A percentile compares a stretch with the other conserved stretches of the same genome.
These are phyloP conservation scores for Pilatotrama ljubarskyi DNA, from an alignment of 768 basidiomycete genomes.

Conservation along the genomic window DNA sequence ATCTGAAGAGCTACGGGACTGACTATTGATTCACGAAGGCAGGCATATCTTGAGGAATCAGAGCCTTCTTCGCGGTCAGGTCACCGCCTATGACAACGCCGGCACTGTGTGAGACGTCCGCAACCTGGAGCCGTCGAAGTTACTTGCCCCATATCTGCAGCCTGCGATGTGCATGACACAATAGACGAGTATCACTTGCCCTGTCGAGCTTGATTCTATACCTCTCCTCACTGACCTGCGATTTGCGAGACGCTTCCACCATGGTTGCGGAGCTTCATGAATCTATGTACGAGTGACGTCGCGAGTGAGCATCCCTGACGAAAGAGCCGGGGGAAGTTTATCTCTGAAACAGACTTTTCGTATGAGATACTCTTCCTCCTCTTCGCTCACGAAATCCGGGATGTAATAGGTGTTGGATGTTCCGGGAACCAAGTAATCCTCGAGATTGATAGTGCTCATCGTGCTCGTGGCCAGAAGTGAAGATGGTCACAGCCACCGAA, in stretches of 20 bases:
- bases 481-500: conserved; percentile 7
- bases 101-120: neutral
- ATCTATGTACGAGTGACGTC: conserved; percentile 50
- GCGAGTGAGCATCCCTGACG: neutral
- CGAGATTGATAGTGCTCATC: conserved; percentile 5
- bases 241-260: conserved; percentile 77
- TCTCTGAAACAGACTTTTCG: conserved; percentile 54
- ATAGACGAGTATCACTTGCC: too few relatives aligned
- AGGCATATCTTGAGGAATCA: conserved; percentile 73
- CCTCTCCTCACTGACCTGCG: conserved; percentile 64
- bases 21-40: conserved; percentile 69
- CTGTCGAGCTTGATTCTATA: too few relatives aligned
- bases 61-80: conserved; percentile 62
- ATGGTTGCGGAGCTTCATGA: conserved; percentile 70
- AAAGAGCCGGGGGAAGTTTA: conserved; percentile 4
- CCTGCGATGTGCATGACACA: conserved; percentile 35
- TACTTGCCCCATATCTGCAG: conserved; percentile 71
- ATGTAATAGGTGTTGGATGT: conserved; percentile 60
- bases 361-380: conserved; percentile 77
- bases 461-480: neutral
- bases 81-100: conserved; percentile 59
- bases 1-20: too few relatives aligned
- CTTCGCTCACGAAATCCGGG: conserved; percentile 68
- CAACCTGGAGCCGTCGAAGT: neutral
- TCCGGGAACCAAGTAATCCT: conserved; percentile 14